Evolutionary conservation across 495 filamentous ascomycete species (phyloP).

Genomic region (Penicillium flavigenum): DNA sequence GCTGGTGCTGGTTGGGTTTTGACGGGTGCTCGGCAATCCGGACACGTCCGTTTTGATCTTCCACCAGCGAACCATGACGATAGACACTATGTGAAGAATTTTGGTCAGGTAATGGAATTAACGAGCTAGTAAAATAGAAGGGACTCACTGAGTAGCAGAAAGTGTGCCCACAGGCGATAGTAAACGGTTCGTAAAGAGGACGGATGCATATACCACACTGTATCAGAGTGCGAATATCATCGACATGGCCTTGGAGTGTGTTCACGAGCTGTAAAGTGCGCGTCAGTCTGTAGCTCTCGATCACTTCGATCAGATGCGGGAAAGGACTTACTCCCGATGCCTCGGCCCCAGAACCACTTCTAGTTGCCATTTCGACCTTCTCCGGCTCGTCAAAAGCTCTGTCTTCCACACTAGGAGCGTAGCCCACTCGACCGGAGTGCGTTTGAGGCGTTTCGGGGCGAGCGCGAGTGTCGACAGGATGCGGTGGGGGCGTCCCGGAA

Average conservation of each 20-base stretch:
- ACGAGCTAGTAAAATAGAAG: neutral
- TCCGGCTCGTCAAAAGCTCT: conserved; percentile 3
- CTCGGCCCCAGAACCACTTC: conserved; percentile 21
- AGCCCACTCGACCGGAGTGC: conserved; percentile 10
- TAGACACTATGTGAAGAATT: conserved; percentile 52
- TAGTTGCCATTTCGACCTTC: conserved; percentile 21
- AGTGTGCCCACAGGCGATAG: conserved; percentile 69
- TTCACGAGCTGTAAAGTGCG: conserved; percentile 37
- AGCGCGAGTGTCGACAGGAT: conserved; percentile 19
- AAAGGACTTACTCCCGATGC: conserved; percentile 34
- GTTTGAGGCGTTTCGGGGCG: conserved; percentile 17
- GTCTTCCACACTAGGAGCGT: conserved; percentile 4
- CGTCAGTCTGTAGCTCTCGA: conserved; percentile 15
- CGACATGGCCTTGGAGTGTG: conserved; percentile 51
- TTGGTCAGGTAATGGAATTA: conserved; percentile 8
- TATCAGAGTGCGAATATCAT: conserved; percentile 50
- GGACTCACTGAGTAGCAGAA: conserved; percentile 67
- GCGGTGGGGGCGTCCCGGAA: conserved; percentile 20
- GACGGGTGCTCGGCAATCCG: conserved; percentile 65
- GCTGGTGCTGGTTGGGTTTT: conserved; percentile 62
- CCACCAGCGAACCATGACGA: conserved; percentile 63
- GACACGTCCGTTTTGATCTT: conserved; percentile 64
- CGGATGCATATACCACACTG: conserved; percentile 70
- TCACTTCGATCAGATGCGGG: neutral
- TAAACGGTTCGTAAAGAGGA: conserved; percentile 71